These are phyloP conservation scores for Boletus insuetus DNA, from an alignment of 768 basidiomycete genomes.

Conservation along the genomic window DNA sequence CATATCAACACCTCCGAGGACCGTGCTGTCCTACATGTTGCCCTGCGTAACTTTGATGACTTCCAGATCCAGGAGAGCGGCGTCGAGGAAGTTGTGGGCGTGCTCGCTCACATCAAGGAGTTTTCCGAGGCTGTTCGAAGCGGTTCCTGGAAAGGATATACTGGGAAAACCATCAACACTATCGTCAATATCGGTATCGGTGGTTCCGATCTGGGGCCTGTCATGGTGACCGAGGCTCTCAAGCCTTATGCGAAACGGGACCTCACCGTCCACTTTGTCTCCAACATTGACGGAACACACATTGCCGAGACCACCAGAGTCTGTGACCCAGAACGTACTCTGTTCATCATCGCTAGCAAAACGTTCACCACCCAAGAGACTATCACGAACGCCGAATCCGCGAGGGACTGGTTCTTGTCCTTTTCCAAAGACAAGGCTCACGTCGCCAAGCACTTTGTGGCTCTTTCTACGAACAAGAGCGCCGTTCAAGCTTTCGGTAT, in stretches of 20 bases:
- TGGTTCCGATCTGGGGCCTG: conserved; percentile 95
- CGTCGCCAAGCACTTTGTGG: conserved; percentile 98
- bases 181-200: conserved; percentile 99
- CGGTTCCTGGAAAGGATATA: conserved; percentile 96
- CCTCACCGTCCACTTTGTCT: conserved; percentile 84
- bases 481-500: conserved; percentile 95
- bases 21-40: conserved; percentile 93
- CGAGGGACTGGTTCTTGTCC: conserved; percentile 90
- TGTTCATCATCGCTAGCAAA: conserved; percentile 99
- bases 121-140: conserved; percentile 84
- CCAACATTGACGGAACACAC: conserved; percentile 98
- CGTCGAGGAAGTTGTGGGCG: conserved; percentile 75
- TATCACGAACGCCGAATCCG: conserved; percentile 96
- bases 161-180: conserved; percentile 89
- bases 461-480: conserved; percentile 93
- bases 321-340: conserved; percentile 87
- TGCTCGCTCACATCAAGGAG: conserved; percentile 87
- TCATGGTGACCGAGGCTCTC: conserved; percentile 98
- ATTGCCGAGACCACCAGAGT: conserved; percentile 80
- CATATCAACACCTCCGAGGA: conserved; percentile 99
- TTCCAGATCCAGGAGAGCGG: conserved; percentile 81
- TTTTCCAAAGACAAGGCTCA: conserved; percentile 83
- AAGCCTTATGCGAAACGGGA: conserved; percentile 91
- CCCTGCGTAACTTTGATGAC: conserved; percentile 77
- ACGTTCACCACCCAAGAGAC: conserved; percentile 99